Evolutionary conservation across 192 early-diverging fungal genomes (phyloP), one percentile per base, ranked within the genome.

Genomic region (Backusella macrospora): DNA sequence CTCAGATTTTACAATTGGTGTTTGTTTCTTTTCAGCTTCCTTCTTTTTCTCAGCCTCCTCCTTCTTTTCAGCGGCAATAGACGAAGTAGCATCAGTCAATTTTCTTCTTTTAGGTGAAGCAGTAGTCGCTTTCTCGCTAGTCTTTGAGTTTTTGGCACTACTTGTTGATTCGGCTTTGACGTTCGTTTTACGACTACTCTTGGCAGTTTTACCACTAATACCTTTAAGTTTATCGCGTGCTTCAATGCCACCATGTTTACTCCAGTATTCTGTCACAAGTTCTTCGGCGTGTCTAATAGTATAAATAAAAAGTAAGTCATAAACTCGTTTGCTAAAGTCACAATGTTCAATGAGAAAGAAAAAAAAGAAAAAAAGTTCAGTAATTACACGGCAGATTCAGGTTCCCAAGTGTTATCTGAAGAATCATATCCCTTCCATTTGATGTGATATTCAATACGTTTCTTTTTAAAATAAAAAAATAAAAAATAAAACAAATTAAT

Each of bases 371-470:
- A 23, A 52, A 9, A 18, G 9, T 16, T 21, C 26, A 21, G 52
- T 12, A 7, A 26, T 37, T 63, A 63, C 72, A 64, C 45, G 13
- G 48, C 16, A 6, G 38, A 15, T 65, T 62, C 63, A 21, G 38
- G 21, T 26, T 63, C 62, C 62, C 62, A 73, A 0, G 62, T 73
- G 26, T 69, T 46, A 23, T 69, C 67, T 46, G 38, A 39, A 37
- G 37, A 38, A 6, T 44, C 55, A 39, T 62, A 63, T 15, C 59
- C 46, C 9, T 43, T 52, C 64, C 46, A 46, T 23, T 21, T 29
- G 49, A 75, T 55, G n/a, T 46, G 37, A 12, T 68, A 52, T 26
- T 44, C 23, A 16, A 39, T 23, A 42, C 37, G 18, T 38, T 37
- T 46, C 26, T 45, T 16, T 34, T 59, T 16, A 47, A 38, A 34